Evolutionary conservation across 805 yeast genomes (phyloP), one percentile per base, ranked within the genome.

Genomic region (Pichia exigua): DNA sequence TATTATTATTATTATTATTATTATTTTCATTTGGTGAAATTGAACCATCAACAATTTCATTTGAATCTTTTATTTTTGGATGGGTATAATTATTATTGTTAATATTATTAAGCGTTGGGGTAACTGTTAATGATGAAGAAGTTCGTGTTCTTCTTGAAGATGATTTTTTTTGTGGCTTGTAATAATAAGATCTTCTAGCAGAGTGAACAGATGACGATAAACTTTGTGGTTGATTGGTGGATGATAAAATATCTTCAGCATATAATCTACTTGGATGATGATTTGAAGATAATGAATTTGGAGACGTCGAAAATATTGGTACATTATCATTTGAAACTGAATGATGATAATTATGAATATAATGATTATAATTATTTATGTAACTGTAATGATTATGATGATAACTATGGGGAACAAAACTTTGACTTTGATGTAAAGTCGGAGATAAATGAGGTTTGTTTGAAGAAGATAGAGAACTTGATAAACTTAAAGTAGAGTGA

Each of bases 171-270:
- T 54, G 26, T 50, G 60, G 49, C 51, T 61, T 64, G 21, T 57
- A 57, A 42, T 63, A 65, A 49, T 63, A 60, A 18, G 62, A 62
- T 48, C 66, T 57, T 45, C 67, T 57, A 6, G 62, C 49, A n/a
- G 64, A 53, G 26, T 56, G 52, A 12, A 56, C 51, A 2, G 57
- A 52, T n/a, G 54, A 39, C n/a, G 56, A 46, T 21, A 43, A 44
- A 5, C 42, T 26, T 28, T 55, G n/a, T n/a, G 43, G 45, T 27
- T 46, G 47, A 24, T 52, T n/a, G 26, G 27, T 42, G n/a, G 54
- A 15, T 18, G 46, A 18, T 6, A 50, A 7, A 10, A 49, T 44
- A 40, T 51, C 54, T 24, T 51, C 54, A 13, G 46, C 45, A 26
- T 47, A 41, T 44, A 51, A 40, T 45, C 54, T 51, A 20, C 22